Evolutionary conservation across 2,329 filamentous ascomycete species (phyloP).

Genomic region (Nigrospora osmanthi): DNA sequence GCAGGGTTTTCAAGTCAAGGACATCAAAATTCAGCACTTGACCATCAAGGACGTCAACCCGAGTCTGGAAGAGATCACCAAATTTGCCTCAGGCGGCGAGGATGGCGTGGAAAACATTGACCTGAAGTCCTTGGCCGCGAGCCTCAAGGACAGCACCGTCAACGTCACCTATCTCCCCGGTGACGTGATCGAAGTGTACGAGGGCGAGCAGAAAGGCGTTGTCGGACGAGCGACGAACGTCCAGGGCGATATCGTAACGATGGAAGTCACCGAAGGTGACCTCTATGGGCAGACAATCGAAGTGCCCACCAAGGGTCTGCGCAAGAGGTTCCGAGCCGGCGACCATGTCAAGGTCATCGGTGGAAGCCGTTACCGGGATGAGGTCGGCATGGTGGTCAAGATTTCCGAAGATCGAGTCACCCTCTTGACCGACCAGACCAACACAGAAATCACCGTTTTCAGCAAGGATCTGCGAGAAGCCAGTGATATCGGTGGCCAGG

Average conservation of each 20-base stretch:
- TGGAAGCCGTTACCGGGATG: slow-evolving; percentile 86
- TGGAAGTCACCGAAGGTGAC: slow-evolving; percentile 76
- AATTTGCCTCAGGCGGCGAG: slow-evolving; percentile 79
- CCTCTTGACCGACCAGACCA: slow-evolving; percentile 84
- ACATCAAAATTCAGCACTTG: slow-evolving; percentile 82
- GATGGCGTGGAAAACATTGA: slow-evolving; percentile 93
- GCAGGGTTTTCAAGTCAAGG: slow-evolving; percentile 88
- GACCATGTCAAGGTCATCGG: slow-evolving; percentile 99
- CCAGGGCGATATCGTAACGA: slow-evolving; percentile 84
- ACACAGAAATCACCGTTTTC: slow-evolving; percentile 92
- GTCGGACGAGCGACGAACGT: slow-evolving; percentile 80
- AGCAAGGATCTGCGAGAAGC: slow-evolving; percentile 94
- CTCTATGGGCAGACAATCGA: slow-evolving; percentile 80
- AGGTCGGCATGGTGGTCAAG: slow-evolving; percentile 94
- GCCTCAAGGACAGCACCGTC: slow-evolving; percentile 74
- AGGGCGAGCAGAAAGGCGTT: slow-evolving; percentile 90
- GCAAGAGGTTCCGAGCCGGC: slow-evolving; percentile 86
- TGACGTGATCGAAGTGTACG: slow-evolving; percentile 93
- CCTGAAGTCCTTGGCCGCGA: slow-evolving; percentile 81
- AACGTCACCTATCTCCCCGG: slow-evolving; percentile 84
- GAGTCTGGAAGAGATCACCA: slow-evolving; percentile 89
- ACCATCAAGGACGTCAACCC: slow-evolving; percentile 88
- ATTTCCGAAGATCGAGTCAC: slow-evolving; percentile 91
- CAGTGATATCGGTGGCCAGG: slow-evolving; percentile 81
- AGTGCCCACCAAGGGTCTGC: slow-evolving; percentile 82